Base-by-base conservation (phyloP, 2,329 filamentous ascomycete genomes). In the Allantophomopsis cytisporea region DNA sequence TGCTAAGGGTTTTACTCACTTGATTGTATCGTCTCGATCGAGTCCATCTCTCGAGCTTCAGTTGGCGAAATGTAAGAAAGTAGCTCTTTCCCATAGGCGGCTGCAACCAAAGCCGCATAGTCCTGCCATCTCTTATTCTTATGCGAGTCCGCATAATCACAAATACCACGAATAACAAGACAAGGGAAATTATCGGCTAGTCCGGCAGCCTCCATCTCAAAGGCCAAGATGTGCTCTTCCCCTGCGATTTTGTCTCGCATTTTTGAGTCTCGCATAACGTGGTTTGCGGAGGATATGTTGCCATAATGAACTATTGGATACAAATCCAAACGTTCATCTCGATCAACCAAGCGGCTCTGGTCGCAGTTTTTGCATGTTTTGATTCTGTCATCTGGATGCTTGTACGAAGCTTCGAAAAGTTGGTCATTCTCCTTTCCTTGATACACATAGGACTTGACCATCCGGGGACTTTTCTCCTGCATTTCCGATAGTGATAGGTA, bases 141-240 rank as follows among this genome's bases (percentile, higher is more conserved):
- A 33, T 33, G 37, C 7, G 20, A 34, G 33, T 59, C 56, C 0
- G 55, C 47, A 20, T 58, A 60, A 44, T 60, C 53, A 37, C 51
- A 53, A 7, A 57, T 52, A 2, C 55, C 55, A 11, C 54, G 45
- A 28, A 59, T 50, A 2, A 54, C 51, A 2, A 54, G 40, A n/a
- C 43, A 53, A 0, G 45, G 50, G 6, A 54, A 49, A 28, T 50
- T 35, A 31, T 55, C 51, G 45, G 47, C 7, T 20, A 20, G 18
- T 20, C 18, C 18, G 7, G 18, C 18, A 20, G 18, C 18, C 18
- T 20, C 18, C 18, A 20, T 20, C 18, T 20, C 18, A 20, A 20
- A 20, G 18, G 18, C 18, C 18, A 20, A 20, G 18, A 20, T 20
- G 18, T 20, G 18, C 18, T 20, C 18, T 20, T 20, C 7, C 18